A percentile compares a stretch with the other conserved stretches of the same genome.
phyloP scores from a whole-genome alignment of 2,329 filamentous ascomycete genomes.

The Fusarium piperis region DNA sequence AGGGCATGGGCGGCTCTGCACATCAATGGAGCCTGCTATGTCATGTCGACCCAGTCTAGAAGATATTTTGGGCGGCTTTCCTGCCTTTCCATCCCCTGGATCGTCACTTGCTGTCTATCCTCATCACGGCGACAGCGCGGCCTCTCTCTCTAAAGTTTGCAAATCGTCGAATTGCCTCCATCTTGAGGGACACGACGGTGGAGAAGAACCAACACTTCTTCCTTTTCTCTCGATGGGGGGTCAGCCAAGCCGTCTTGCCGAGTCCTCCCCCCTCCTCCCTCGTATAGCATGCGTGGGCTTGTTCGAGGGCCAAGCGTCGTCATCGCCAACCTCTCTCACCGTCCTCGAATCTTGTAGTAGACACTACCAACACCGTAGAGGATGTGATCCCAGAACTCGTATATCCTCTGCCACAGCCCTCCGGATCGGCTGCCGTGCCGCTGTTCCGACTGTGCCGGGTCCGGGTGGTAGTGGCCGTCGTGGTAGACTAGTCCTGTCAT shows the following conservation, averaged over 20 bases:
- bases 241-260: conserved; percentile 9
- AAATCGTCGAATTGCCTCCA: background rate
- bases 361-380: conserved; percentile 50
- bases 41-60: conserved; percentile 20
- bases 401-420: conserved; percentile 46
- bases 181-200: conserved; percentile 18
- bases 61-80: conserved; percentile 18
- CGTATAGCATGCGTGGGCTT: conserved; percentile 1
- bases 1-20: conserved; percentile 31
- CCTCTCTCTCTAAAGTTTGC: background rate
- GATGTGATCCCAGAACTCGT: conserved; percentile 52
- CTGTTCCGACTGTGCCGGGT: conserved; percentile 23
- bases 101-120: conserved; percentile 27
- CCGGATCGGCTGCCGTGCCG: conserved; percentile 14
- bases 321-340: conserved; percentile 29
- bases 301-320: conserved; percentile 17
- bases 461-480: conserved; percentile 44
- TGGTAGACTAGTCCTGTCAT: conserved; percentile 45
- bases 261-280: conserved; percentile 24
- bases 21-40: conserved; percentile 23
- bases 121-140: conserved; percentile 26
- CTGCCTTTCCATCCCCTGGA: conserved; percentile 14
- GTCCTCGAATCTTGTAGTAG: conserved; percentile 49
- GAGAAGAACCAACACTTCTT: background rate
- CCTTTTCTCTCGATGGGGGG: conserved; percentile 5